Conservation (phyloP, 352 stramenopile species). For the Thalassiosira pacifica region DNA sequence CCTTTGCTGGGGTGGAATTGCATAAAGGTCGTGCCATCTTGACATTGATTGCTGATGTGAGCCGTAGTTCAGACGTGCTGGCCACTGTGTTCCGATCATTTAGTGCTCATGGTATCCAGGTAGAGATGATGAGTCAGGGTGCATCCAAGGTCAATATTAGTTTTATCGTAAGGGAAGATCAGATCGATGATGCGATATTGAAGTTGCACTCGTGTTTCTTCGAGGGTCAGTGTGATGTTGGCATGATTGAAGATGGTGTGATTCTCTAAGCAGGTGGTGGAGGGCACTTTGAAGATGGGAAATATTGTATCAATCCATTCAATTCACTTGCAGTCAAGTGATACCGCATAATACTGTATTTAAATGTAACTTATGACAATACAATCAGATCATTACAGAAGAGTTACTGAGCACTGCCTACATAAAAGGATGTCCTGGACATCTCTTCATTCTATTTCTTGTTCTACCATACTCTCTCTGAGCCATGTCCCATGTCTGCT, state of each 20-base stretch:
- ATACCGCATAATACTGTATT: too few species aligned
- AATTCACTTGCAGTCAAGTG: slow-evolving; percentile 85
- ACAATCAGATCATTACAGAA: too few species aligned
- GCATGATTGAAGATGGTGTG: slow-evolving; percentile 51
- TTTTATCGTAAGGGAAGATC: slow-evolving; percentile 85
- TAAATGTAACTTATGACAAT: too few species aligned
- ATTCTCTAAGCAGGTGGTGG: slow-evolving; percentile 18
- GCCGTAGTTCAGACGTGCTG: slow-evolving; percentile 86
- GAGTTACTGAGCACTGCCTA: too few species aligned
- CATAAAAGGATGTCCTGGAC: too few species aligned
- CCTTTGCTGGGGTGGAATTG: slow-evolving; percentile 76
- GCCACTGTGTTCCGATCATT: slow-evolving; percentile 89
- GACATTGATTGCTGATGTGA: slow-evolving; percentile 89
- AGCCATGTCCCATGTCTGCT: too few species aligned
- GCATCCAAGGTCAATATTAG: slow-evolving; percentile 90
- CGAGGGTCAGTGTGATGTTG: slow-evolving; percentile 83
- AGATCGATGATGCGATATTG: slow-evolving; percentile 89
- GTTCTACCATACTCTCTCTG: too few species aligned
- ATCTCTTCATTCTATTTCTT: too few species aligned
- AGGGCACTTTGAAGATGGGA: too few species aligned
- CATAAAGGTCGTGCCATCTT: slow-evolving; percentile 86
- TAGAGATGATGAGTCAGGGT: slow-evolving; percentile 90
- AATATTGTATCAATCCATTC: too few species aligned
- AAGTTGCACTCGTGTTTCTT: slow-evolving; percentile 91
- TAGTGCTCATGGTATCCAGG: slow-evolving; percentile 77